phyloP scores from a whole-genome alignment of 371 early-diverging fungal genomes.

The Dinochytrium kinnereticum region DNA sequence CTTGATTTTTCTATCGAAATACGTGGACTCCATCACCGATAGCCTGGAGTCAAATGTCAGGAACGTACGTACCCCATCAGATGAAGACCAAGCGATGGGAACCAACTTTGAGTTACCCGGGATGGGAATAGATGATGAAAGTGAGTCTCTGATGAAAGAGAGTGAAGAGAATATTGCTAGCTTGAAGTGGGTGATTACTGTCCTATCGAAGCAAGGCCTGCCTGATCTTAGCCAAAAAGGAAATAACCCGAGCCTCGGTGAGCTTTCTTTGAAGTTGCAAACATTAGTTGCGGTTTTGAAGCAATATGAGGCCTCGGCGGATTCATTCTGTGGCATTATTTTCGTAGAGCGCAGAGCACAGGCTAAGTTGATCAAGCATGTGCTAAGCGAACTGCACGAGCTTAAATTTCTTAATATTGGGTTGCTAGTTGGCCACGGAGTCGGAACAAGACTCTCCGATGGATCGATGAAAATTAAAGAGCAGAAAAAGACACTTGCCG shows the following conservation, averaged over 20 bases:
- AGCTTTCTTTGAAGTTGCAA: slow-evolving; percentile 44
- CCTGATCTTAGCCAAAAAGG: not conserved
- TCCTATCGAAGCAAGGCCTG: not conserved
- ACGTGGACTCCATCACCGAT: too few relatives aligned
- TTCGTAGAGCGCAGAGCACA: slow-evolving; percentile 80
- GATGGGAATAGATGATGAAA: too few relatives aligned
- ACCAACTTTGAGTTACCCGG: too few relatives aligned
- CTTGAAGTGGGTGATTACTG: too few relatives aligned
- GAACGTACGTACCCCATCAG: too few relatives aligned
- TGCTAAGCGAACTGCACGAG: slow-evolving; percentile 54
- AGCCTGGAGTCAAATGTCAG: too few relatives aligned
- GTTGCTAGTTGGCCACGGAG: slow-evolving; percentile 75
- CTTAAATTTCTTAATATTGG: slow-evolving; percentile 61
- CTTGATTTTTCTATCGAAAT: slow-evolving; percentile 11
- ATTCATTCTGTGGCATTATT: slow-evolving; percentile 81
- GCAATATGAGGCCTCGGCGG: slow-evolving; percentile 34
- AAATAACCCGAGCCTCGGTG: not conserved
- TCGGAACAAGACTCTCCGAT: not conserved
- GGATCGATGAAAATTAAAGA: slow-evolving; percentile 58
- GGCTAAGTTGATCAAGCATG: slow-evolving; percentile 64
- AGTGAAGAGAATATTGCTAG: too few relatives aligned
- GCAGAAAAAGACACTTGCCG: slow-evolving; percentile 67
- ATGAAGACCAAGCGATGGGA: too few relatives aligned
- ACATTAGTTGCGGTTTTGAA: slow-evolving; percentile 62
- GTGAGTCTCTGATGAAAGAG: too few relatives aligned